These are phyloP conservation scores for Sedum album DNA, from an alignment of 164 flowering plant genomes.

Conservation along the genomic window DNA sequence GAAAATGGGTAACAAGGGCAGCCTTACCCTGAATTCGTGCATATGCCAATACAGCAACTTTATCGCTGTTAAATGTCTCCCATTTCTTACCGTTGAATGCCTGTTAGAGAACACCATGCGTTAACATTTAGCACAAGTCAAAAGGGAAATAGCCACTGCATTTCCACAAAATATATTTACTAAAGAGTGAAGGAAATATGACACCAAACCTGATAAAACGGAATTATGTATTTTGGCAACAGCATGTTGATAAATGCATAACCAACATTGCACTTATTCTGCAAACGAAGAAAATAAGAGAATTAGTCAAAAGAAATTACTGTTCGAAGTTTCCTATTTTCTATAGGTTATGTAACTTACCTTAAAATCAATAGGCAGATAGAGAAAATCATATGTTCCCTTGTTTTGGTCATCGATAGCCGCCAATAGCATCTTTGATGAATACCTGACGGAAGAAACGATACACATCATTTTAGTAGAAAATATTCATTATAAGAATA, in stretches of 20 bases:
- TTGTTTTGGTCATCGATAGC: conserved; percentile 76
- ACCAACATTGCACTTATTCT: conserved; percentile 98
- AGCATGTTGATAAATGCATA: conserved; percentile 97
- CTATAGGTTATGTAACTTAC: conserved; percentile 22
- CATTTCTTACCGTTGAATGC: conserved; percentile 92
- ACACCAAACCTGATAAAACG: conserved; percentile 65
- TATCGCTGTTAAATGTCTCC: conserved; percentile 99
- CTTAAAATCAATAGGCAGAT: conserved; percentile 98
- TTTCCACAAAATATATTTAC: neutral
- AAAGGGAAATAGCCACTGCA: neutral
- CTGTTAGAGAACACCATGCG: conserved; percentile 22
- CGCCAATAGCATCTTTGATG: conserved; percentile 87
- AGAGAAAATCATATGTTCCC: conserved; percentile 84
- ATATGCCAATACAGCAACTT: conserved; percentile 94
- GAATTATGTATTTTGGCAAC: conserved; percentile 68
- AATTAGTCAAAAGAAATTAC: conserved; percentile 14
- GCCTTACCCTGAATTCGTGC: conserved; percentile 95
- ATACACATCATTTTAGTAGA: neutral
- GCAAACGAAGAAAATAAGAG: conserved; percentile 22
- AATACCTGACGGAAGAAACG: conserved; percentile 36
- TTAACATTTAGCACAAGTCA: neutral
- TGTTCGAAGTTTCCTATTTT: conserved; percentile 1
- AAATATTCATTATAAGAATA: neutral
- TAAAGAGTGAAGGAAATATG: conserved; percentile 5
- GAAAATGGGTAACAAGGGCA: conserved; percentile 85